Evolutionary conservation across 441 rosid species (phyloP), one percentile per base, ranked within the genome.

Genomic region (Arabidopsis hybrid): DNA sequence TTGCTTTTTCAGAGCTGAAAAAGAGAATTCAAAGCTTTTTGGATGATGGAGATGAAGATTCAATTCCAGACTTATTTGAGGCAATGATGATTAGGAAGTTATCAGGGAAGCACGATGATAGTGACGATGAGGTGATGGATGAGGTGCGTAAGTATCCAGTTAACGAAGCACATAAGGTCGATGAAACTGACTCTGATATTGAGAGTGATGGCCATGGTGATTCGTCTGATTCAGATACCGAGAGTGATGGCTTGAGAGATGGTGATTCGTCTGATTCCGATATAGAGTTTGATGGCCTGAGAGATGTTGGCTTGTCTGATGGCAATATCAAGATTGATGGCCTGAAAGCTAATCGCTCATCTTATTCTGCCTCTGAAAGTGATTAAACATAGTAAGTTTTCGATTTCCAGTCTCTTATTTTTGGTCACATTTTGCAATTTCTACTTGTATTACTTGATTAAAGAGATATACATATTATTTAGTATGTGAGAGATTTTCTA

Each of bases 51-150:
- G 83, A 90, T 58, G 86, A 71, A 13, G 87, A 83, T n/a, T 85
- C 86, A 4, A 67, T 90, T 5, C 93, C 91, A 0, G 71, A 76
- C 0, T 83, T 90, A 6, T 82, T 90, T 7, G 93, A 85, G 65
- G 89, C 82, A 29, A 83, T 90, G 62, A 75, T 86, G 80, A 81
- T 40, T 60, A 81, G 92, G 73, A 83, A 87, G 80, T 72, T 90
- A 73, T 74, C 88, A 0, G 92, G 92, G 14, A 79, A 79, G 60
- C 80, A 84, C 39, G 87, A 85, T 0, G 83, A 87, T 31, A 84
- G 87, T 38, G 88, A 88, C 18, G 78, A 77, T 60, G 80, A 85
- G 29, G 73, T 88, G 49, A 81, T 83, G 87, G 68, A 81, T 63
- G 85, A 75, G 43, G 69, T 87, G 17, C 53, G 80, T 14, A 67